Conservation (phyloP, 306 rosid species). For the Vicia faba region DNA sequence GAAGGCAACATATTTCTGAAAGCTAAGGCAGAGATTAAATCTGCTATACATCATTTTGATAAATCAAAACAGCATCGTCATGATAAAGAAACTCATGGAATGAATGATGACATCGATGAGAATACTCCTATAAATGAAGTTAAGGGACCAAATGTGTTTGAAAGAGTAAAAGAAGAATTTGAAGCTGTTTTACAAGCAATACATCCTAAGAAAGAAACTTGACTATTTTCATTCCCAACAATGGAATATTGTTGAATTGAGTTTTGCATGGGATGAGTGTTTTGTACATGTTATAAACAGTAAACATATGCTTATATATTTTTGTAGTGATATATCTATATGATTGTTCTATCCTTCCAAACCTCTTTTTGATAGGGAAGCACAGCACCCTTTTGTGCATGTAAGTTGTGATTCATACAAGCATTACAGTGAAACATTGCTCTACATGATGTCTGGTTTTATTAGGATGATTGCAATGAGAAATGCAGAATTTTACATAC, state of each 20-base stretch:
- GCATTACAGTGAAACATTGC: too few relatives aligned
- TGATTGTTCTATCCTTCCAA: too few relatives aligned
- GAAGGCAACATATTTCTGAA: conserved; percentile 39
- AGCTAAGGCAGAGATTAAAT: conserved; percentile 59
- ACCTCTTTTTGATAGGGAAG: too few relatives aligned
- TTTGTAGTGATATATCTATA: too few relatives aligned
- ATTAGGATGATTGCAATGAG: too few relatives aligned
- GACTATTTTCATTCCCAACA: conserved; percentile 27
- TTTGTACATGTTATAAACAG: background rate
- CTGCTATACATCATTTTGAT: conserved; percentile 46
- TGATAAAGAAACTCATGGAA: conserved; percentile 69
- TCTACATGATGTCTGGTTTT: too few relatives aligned
- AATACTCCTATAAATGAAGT: conserved; percentile 55
- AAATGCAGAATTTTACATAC: too few relatives aligned
- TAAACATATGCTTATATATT: too few relatives aligned
- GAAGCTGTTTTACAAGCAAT: conserved; percentile 66
- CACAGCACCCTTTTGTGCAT: too few relatives aligned
- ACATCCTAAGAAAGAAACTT: conserved; percentile 53
- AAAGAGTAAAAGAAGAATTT: conserved; percentile 76
- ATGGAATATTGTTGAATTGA: conserved; percentile 34
- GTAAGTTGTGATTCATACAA: too few relatives aligned
- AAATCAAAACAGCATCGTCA: conserved; percentile 54
- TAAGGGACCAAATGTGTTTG: conserved; percentile 61
- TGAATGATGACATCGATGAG: conserved; percentile 59
- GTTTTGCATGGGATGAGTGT: conserved; percentile 17